Base-by-base conservation (phyloP, 176 grass and related monocot genomes). In the Carex pumila region DNA sequence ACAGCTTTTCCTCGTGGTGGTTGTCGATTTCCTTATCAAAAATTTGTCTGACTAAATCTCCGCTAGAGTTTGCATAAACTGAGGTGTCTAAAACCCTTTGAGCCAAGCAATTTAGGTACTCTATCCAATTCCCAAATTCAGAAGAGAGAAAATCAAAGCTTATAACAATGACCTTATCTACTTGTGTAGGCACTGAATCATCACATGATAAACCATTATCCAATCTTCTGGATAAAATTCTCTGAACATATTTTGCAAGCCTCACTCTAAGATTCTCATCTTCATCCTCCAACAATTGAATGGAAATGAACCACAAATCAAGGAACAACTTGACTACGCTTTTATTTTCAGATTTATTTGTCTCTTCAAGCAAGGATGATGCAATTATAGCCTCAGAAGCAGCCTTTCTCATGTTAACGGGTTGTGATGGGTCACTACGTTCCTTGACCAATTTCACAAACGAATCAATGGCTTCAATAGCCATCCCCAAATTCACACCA, bases 1-100 rank as follows among this genome's bases (percentile, higher is more conserved):
- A 86, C 39, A 98, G 70, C 60, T 98, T 93, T 85, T 98, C 95
- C 81, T 95, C 96, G 60, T 95, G 93, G 79, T 98, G 96, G 85
- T 95, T 98, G 88, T 98, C 96, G 1, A 98, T 98, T 88, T 95
- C 93, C 88, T 98, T 98, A 65, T 98, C 96, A 81, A 98, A 98
- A 87, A 98, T 91, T 76, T 91, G 96, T 83, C 93, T 87, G 55
- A 98, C 89, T 79, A 93, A 85, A 93, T 98, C 93, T 61, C 85
- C 88, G 53, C 63, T 41, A 43, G 92, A 89, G 79, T 88, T 89
- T 53, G 89, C 34, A 79, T 90, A 90, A 88, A 79, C 83, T 7
- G 85, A 81, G 7, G 88, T 87, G 25, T 90, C 86, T 79, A 93
- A 86, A 50, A 98, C 86, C 84, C 82, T 84, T 36, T 85, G 92